phyloP scores from a whole-genome alignment of 129 eudicot genomes.

The Gnaphalium uliginosum region DNA sequence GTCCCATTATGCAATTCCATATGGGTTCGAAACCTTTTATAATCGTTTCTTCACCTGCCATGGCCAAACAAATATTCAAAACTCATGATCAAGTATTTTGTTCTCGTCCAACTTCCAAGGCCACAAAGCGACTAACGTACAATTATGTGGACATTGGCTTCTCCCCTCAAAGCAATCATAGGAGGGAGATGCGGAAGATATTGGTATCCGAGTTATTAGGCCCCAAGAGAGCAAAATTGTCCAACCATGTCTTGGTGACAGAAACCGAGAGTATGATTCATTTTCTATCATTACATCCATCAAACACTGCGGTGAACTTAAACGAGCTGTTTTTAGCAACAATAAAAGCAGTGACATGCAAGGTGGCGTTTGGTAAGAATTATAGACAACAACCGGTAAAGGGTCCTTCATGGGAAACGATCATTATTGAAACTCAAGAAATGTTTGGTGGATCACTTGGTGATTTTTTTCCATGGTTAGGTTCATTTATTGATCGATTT shows the following conservation, averaged over 20 bases:
- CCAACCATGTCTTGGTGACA: not conserved
- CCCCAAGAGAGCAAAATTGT: not conserved
- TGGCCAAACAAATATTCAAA: constrained; percentile 10
- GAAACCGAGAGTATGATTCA: not conserved
- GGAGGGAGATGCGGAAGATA: not conserved
- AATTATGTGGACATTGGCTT: not conserved
- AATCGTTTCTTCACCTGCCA: not conserved
- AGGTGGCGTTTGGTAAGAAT: not conserved
- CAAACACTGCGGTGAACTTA: not conserved
- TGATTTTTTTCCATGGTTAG: not conserved
- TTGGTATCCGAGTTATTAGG: not conserved
- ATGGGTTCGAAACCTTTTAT: constrained; percentile 7
- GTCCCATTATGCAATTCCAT: not conserved
- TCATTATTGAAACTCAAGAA: not conserved
- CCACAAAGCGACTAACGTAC: not conserved
- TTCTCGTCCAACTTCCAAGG: not conserved
- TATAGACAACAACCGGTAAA: not conserved
- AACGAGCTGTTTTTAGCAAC: not conserved
- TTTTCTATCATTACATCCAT: not conserved
- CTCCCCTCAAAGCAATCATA: not conserved
- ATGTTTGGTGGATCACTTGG: not conserved
- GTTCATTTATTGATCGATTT: not conserved
- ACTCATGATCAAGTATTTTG: constrained; percentile 8
- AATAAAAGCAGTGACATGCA: not conserved
- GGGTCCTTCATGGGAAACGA: not conserved